Evolutionary conservation across 768 basidiomycete genomes (phyloP).

Genomic region (Nidularia pulvinata): DNA sequence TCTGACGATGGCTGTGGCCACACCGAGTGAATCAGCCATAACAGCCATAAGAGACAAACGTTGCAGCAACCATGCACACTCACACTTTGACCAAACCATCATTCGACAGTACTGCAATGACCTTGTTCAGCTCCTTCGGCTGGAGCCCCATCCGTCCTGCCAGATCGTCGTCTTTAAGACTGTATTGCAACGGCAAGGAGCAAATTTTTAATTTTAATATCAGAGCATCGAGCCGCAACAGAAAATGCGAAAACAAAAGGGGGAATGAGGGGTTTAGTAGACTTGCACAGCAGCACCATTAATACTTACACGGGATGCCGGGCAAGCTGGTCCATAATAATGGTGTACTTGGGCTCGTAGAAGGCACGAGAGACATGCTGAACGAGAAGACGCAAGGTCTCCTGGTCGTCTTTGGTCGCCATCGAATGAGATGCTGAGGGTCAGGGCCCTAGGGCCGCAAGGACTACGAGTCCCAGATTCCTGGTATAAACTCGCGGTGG

Average conservation of each 20-base stretch:
- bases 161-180: constrained; percentile 92
- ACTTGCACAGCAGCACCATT: constrained; percentile 8
- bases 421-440: constrained; percentile 22
- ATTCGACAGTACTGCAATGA: constrained; percentile 79
- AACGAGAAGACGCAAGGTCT: constrained; percentile 83
- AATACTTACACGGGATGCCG: constrained; percentile 92
- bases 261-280: constrained; percentile 11
- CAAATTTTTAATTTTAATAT: background rate
- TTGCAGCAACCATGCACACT: constrained; percentile 17
- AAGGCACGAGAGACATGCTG: constrained; percentile 94
- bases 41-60: background rate
- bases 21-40: background rate
- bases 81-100: constrained; percentile 81
- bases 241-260: constrained; percentile 14
- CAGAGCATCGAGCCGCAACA: constrained; percentile 1
- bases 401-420: constrained; percentile 79
- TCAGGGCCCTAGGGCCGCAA: background rate
- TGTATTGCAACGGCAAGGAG: constrained; percentile 27
- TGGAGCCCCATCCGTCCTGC: constrained; percentile 90
- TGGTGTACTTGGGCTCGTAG: constrained; percentile 90
- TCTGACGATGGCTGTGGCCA: constrained; percentile 74
- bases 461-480: no score
- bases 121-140: constrained; percentile 87
- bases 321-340: constrained; percentile 93
- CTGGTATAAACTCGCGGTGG: no score